Base-by-base conservation (phyloP, 1,139 yeast species). In the Debaryomyces psychrophilus region DNA sequence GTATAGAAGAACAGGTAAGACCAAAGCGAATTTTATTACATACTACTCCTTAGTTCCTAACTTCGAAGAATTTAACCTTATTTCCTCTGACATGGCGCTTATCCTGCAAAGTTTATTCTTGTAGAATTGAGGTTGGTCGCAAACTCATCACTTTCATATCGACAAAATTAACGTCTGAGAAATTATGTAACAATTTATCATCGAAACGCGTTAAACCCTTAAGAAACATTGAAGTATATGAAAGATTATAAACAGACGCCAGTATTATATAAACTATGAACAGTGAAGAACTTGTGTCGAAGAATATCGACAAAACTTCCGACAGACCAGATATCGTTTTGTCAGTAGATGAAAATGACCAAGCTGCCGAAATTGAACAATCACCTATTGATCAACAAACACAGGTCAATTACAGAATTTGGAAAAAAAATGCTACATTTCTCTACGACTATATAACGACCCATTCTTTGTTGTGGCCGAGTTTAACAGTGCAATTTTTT, bases 21-120 rank as follows among this genome's bases (percentile, higher is more conserved):
- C 20, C 28, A 15, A 22, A n/a, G 11, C 11, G 18, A 35, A 35
- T 15, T n/a, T 9, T 9, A 8, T 28, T 41, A 76, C 85, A 45
- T 70, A 81, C 85, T 89, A 88, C 61, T 86, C 76, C 56, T 82
- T 79, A 3, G 95, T 88, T 3, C 96, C 96, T 43, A 89, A 67
- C 55, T 84, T 84, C 22, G 96, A 88, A 27, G 82, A 76, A 60
- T 85, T 85, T 44, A 87, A 68, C 45, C 80, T 64, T 8, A 85
- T 78, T 40, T 82, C 83, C 49, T 77, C 82, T 57, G 73, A 63
- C 65, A 61, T 69, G 8, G 7, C 36, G 22, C 8, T 11, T 25
- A 18, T n/a, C 22, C 31, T 5, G 11, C 14, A 14, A 11, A 8
- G n/a, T 17, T 26, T 23, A 6, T 18, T 18, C n/a, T 33, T 8